A percentile compares a stretch with the other conserved stretches of the same genome.
These are phyloP conservation scores for Evernia prunastri DNA, from an alignment of 495 filamentous ascomycete species.

Conservation along the genomic window DNA sequence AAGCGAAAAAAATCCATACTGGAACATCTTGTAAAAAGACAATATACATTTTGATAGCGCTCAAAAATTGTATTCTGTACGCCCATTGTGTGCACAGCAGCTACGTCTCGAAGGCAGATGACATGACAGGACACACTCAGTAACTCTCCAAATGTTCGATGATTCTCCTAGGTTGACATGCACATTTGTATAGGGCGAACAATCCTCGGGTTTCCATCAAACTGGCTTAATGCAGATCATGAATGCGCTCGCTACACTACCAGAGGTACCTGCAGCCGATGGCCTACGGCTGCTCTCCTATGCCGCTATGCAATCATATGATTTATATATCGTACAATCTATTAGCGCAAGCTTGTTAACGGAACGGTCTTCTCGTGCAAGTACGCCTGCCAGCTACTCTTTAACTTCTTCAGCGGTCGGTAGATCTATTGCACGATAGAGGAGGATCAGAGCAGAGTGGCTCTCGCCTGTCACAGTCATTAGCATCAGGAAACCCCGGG, in stretches of 20 bases:
- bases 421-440: slow-evolving; percentile 79
- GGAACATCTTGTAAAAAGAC: neutral
- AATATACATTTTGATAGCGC: neutral
- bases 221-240: neutral
- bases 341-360: neutral
- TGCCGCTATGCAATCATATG: neutral
- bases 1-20: neutral
- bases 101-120: neutral
- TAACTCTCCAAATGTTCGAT: neutral
- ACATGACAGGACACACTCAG: too few species aligned
- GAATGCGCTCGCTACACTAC: neutral
- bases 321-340: neutral
- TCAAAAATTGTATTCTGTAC: neutral
- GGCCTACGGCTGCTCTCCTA: neutral
- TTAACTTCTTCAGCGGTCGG: slow-evolving; percentile 45
- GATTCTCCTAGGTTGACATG: neutral
- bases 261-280: neutral
- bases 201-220: neutral
- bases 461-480: slow-evolving; percentile 57
- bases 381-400: slow-evolving; percentile 6
- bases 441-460: slow-evolving; percentile 86
- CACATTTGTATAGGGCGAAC: neutral
- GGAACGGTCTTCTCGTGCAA: neutral
- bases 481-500: neutral
- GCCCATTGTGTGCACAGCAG: neutral